Conservation (phyloP, 345 rosid genomes). For the Sonneratia alba region DNA sequence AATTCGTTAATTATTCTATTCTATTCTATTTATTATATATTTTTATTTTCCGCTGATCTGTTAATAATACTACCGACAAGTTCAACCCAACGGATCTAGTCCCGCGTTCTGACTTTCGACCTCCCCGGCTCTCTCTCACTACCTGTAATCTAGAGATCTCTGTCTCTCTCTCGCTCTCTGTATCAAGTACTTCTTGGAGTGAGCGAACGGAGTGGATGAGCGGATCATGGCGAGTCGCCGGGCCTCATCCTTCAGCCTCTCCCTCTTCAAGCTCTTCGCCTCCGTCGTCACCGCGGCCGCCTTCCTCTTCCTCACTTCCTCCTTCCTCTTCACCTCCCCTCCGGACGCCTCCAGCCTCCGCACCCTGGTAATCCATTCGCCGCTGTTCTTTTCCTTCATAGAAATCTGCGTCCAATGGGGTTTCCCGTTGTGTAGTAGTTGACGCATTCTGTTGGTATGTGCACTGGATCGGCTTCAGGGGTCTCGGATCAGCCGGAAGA, state of each 20-base stretch:
- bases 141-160: not conserved
- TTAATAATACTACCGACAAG: not conserved
- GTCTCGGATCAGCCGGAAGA: not conserved
- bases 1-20: too few relatives aligned
- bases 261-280: constrained; percentile 33
- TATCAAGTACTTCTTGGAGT: too few relatives aligned
- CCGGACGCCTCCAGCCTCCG: constrained; percentile 32
- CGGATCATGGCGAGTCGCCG: constrained; percentile 37
- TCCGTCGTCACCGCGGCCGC: constrained; percentile 34
- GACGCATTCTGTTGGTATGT: not conserved
- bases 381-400: not conserved
- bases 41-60: not conserved
- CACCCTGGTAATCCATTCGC: constrained; percentile 25
- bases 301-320: constrained; percentile 40
- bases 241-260: not conserved
- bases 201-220: constrained; percentile 1
- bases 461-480: not conserved
- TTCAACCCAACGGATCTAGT: not conserved
- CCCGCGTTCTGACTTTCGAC: constrained; percentile 1
- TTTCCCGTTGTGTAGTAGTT: not conserved
- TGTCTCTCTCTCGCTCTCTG: not conserved
- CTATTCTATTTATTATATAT: too few relatives aligned
- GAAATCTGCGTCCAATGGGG: not conserved
- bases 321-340: constrained; percentile 31
- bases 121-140: not conserved